phyloP scores from a whole-genome alignment of 1,139 yeast genomes.

The Candida neerlandica region DNA sequence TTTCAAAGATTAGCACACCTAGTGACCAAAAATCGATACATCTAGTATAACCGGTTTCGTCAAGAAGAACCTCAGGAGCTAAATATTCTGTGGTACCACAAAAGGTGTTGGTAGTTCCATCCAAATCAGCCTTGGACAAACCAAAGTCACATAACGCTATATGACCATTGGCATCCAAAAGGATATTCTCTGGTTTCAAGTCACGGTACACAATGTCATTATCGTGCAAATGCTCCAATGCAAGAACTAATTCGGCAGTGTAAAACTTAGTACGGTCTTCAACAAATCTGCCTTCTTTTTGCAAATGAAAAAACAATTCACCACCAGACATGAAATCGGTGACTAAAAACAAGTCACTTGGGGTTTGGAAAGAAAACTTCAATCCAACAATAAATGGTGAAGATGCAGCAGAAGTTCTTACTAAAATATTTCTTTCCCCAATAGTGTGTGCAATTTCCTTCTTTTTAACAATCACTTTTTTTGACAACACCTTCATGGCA shows the following conservation, averaged over 20 bases:
- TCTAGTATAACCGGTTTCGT: conserved; percentile 82
- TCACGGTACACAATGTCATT: conserved; percentile 94
- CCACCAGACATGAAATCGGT: conserved; percentile 99
- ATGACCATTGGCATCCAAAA: conserved; percentile 95
- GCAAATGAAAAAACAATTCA: conserved; percentile 95
- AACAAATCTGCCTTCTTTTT: conserved; percentile 89
- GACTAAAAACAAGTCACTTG: conserved; percentile 84
- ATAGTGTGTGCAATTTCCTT: conserved; percentile 97
- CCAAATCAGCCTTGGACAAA: conserved; percentile 86
- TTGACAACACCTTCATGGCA: conserved; percentile 95
- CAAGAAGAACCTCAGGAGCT: conserved; percentile 79
- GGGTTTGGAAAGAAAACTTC: conserved; percentile 94
- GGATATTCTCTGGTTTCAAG: conserved; percentile 90
- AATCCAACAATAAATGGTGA: conserved; percentile 91
- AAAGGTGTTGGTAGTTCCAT: conserved; percentile 94
- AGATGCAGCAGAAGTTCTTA: conserved; percentile 81
- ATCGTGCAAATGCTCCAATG: conserved; percentile 89
- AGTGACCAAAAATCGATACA: conserved; percentile 89
- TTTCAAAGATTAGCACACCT: conserved; percentile 79
- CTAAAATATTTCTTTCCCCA: conserved; percentile 93
- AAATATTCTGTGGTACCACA: conserved; percentile 96
- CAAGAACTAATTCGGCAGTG: conserved; percentile 91
- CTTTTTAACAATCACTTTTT: conserved; percentile 92
- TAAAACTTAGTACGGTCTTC: conserved; percentile 95
- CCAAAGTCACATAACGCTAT: conserved; percentile 97